Base-by-base conservation (phyloP, 805 yeast genomes). In the Pichia cephalocereana region DNA sequence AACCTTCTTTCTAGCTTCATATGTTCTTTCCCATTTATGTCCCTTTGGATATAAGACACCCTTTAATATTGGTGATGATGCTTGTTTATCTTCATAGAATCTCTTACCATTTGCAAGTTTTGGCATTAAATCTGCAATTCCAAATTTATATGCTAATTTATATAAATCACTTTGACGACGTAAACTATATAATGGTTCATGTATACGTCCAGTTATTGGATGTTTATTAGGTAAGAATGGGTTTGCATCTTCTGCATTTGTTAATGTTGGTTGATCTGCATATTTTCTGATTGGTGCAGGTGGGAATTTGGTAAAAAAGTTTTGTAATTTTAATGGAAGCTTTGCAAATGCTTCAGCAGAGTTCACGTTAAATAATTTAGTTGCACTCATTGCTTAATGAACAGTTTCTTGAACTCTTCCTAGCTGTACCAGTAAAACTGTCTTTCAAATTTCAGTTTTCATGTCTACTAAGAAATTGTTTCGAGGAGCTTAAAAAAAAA, bases 141-240 rank as follows among this genome's bases (percentile, higher is more conserved):
- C 96, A 57, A 77, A 85, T 57, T 81, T 77, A 61, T 78, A 74
- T 2, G 96, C 96, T 60, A 84, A 67, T 67, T 90, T 90, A 73
- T 76, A 88, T 46, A 90, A 69, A 54, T 83, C 96, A 18, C 90
- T 79, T 59, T 86, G 89, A 58, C 91, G 78, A 68, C 96, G 78
- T 59, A 82, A 70, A 9, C 96, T 86, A 66, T 78, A 86, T 55
- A 79, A 74, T 27, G 97, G 86, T 50, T 80, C 79, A 58, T 86
- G 95, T 69, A 82, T 79, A 56, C 69, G 72, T n/a, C 83, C 78
- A 23, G 95, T 87, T 23, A 83, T 77, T 19, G 95, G 88, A 64
- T 89, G 89, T 59, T 76, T 83, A 65, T 87, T 89, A 26, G 95
- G 83, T 47, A 87, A 65, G 65, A 90, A 90, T 46, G 97, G 97